phyloP scores from a whole-genome alignment of 2,329 filamentous ascomycete species.

The Pseudogymnoascus sp. region DNA sequence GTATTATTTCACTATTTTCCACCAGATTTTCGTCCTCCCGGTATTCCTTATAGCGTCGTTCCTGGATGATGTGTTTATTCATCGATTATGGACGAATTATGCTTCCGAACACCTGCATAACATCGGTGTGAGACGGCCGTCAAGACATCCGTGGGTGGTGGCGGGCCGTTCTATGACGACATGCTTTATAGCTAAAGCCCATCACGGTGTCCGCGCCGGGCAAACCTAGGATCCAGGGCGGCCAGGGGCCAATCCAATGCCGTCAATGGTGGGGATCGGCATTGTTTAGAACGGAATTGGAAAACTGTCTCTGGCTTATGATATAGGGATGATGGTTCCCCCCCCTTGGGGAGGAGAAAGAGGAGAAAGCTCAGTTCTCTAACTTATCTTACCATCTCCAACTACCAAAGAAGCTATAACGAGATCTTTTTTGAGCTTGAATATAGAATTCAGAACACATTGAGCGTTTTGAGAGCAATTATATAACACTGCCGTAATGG shows the following conservation, averaged over 20 bases:
- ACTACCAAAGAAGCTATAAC: not conserved
- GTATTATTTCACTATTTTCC: slow-evolving; percentile 1
- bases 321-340: slow-evolving; percentile 2
- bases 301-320: slow-evolving; percentile 4
- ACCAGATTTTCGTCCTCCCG: not conserved
- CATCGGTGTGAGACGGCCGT: not conserved
- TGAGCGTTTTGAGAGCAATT: not conserved
- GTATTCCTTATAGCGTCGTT: not conserved
- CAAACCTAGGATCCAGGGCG: not conserved
- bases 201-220: not conserved
- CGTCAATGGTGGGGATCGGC: slow-evolving; percentile 7
- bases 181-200: not conserved
- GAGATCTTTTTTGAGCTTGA: not conserved
- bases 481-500: not conserved
- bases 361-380: not conserved
- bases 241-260: not conserved
- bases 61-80: slow-evolving; percentile 6
- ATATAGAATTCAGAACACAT: not conserved
- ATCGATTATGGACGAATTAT: slow-evolving; percentile 9
- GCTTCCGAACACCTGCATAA: not conserved
- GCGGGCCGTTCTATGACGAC: slow-evolving; percentile 6
- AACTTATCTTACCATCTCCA: not conserved
- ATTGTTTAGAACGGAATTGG: not conserved
- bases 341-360: not conserved
- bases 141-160: slow-evolving; percentile 3